These are phyloP conservation scores for Pseudogymnoascus sp. DNA, from an alignment of 2,329 filamentous ascomycete species.

Conservation along the genomic window DNA sequence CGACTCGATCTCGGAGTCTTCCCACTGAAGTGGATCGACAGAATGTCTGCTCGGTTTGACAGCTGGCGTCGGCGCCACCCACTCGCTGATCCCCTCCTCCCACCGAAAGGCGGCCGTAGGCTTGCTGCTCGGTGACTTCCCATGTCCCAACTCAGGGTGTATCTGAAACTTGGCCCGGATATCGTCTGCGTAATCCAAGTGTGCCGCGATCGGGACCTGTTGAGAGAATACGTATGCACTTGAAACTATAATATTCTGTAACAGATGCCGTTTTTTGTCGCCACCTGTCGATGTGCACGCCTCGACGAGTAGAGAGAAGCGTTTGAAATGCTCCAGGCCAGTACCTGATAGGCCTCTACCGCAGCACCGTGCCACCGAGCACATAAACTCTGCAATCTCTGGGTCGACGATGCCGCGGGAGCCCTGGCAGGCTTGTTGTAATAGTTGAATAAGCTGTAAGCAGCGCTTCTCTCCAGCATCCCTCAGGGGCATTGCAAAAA, in stretches of 20 bases:
- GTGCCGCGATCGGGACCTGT: slow-evolving; percentile 20
- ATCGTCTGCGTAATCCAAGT: slow-evolving; percentile 25
- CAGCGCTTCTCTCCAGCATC: neutral
- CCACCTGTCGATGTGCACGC: slow-evolving; percentile 3
- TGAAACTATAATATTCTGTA: slow-evolving; percentile 25
- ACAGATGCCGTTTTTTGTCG: slow-evolving; percentile 7
- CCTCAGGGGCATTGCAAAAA: neutral
- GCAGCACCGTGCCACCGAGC: slow-evolving; percentile 40
- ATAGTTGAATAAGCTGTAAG: neutral
- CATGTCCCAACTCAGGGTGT: neutral
- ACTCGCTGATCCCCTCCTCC: slow-evolving; percentile 50
- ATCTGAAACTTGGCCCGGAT: slow-evolving; percentile 18
- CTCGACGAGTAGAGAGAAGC: slow-evolving; percentile 25
- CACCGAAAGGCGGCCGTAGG: slow-evolving; percentile 34
- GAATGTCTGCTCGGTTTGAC: slow-evolving; percentile 19
- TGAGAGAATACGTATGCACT: slow-evolving; percentile 27
- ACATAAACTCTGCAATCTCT: slow-evolving; percentile 32
- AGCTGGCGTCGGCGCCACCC: slow-evolving; percentile 42
- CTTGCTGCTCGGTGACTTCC: neutral
- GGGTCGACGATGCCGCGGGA: neutral
- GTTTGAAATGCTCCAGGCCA: slow-evolving; percentile 31
- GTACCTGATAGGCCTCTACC: slow-evolving; percentile 32
- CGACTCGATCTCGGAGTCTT: slow-evolving; percentile 17
- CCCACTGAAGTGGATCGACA: slow-evolving; percentile 12
- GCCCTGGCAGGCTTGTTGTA: neutral